phyloP scores from a whole-genome alignment of 768 basidiomycete genomes.

The Mycena pura region DNA sequence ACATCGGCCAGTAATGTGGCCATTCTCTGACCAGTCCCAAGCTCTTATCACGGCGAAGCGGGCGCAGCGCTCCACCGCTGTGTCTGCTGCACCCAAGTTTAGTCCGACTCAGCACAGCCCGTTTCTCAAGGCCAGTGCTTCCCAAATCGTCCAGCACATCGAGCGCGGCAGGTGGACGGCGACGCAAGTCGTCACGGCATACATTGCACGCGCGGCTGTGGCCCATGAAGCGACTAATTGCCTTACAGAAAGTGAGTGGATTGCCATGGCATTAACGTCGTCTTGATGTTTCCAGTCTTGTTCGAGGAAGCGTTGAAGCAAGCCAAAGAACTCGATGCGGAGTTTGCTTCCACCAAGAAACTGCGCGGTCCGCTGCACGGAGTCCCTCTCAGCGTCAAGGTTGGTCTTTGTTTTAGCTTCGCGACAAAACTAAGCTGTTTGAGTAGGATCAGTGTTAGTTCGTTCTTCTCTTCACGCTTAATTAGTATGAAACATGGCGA shows the following conservation, averaged over 20 bases:
- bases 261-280: neutral
- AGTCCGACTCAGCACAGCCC: no score
- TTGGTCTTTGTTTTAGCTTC: conserved; percentile 32
- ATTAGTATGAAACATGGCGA: no score
- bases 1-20: no score
- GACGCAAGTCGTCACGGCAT: conserved; percentile 48
- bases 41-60: no score
- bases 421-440: neutral
- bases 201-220: conserved; percentile 48
- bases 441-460: conserved; percentile 21
- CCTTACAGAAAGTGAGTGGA: conserved; percentile 57
- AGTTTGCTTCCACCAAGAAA: conserved; percentile 47
- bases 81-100: no score
- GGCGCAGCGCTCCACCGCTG: no score
- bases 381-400: conserved; percentile 65
- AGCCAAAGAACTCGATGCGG: conserved; percentile 53
- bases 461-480: no score
- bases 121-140: conserved; percentile 35
- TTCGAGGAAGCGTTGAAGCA: conserved; percentile 54
- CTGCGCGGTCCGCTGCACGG: conserved; percentile 63
- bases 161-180: conserved; percentile 52
- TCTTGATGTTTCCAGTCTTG: conserved; percentile 44
- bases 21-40: no score
- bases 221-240: conserved; percentile 60
- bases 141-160: conserved; percentile 52